Evolutionary conservation across 805 yeast species (phyloP), one percentile per base, ranked within the genome.

Genomic region (Candida dajiaensis): DNA sequence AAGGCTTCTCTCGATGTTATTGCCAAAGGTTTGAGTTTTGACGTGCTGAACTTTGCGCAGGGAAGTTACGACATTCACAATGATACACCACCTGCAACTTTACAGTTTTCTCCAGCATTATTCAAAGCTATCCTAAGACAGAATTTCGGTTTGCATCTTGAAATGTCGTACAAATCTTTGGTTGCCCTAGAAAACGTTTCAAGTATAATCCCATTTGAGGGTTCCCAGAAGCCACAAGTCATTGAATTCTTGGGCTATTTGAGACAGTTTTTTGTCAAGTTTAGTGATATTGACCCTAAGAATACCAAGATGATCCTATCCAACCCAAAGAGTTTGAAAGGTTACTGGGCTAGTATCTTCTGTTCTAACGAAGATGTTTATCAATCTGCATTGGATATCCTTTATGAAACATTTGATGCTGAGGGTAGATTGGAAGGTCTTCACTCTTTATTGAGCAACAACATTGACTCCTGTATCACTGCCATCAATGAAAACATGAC

Each of bases 371-470:
- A 69, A 20, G 67, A 65, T 16, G 64, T 83, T 4, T 83, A 81
- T 49, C 89, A 87, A 58, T 73, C 83, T 1, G 84, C 90, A 1
- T 73, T 85, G 6, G 83, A 83, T 50, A 71, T 88, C 19, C 61
- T 89, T 3, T 83, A 85, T 56, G 92, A 86, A 53, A 78, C 86
- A 0, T 85, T 78, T 62, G 95, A 89, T 61, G 86, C 82, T 13
- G 81, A 79, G 46, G 96, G 90, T 16, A 75, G 97, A 56, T 66
- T 78, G 31, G 95, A 86, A 62, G 88, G 89, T 31, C 71, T 87
- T n/a, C 77, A 72, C 41, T 74, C 72, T 4, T 59, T 82, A 33
- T 64, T 89, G 22, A 62, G 64, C 10, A 58, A 66, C 9, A 70
- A 77, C 46, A 59, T 82, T 13, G 57, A 64, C 3, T 59, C 66